Evolutionary conservation across 225 moss, liverwort and hornwort genomes (phyloP), one percentile per base, ranked within the genome.

Genomic region (Physcomitrellopsis africana): DNA sequence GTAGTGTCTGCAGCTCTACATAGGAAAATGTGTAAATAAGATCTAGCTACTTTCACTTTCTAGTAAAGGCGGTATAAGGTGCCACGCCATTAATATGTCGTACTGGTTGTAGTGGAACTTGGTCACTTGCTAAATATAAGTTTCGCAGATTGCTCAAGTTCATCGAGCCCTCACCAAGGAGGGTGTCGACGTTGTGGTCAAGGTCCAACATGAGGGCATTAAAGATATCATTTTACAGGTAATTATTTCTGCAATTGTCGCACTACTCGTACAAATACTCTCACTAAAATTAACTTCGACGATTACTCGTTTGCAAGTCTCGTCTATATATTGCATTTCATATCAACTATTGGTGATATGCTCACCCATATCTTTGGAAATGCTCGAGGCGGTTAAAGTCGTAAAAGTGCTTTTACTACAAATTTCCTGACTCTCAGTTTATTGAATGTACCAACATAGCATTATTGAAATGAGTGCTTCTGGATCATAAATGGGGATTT

Each of bases 121-220:
- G 49, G 51, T 23, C 29, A 79, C 54, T 70, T 80, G 41, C 51
- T 72, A 58, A 84, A 60, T 10, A 17, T 5, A 48, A 47, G 0
- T 48, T 65, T 57, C 57, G 77, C 93, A 96, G 96, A 96, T 96
- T 85, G 96, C 96, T 45, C 96, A 96, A 84, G 96, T 96, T 51
- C 96, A 96, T 76, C 87, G 84, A 76, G 96, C 96, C 81, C 81
- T 84, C 68, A 94, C 94, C 12, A 92, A 84, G 70, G 92, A 94
- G 4, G 96, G 96, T 60, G 49, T 82, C 57, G 85, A 92, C 63
- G 86, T 96, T 16, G 96, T 96, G 69, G 94, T 96, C 65, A 96
- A 96, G 70, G 88, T 96, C 22, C 96, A 96, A 52, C 96, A 96
- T 65, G 72, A 88, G 57, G 96, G 92, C 63, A 92, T 96, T 45